Base-by-base conservation (phyloP, 805 yeast genomes). In the Maudiozyma barnettii region DNA sequence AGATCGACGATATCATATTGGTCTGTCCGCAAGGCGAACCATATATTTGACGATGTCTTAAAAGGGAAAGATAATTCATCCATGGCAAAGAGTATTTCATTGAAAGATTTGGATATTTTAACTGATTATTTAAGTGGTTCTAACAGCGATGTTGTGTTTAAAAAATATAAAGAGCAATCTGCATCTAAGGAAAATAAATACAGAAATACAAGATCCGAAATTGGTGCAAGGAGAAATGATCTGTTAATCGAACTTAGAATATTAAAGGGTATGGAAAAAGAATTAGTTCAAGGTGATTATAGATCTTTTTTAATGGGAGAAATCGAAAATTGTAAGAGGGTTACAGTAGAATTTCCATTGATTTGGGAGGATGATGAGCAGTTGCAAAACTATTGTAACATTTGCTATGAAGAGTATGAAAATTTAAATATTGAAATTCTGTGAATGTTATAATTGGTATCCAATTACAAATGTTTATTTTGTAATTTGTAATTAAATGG, bases 161-260 rank as follows among this genome's bases (percentile, higher is more conserved):
- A 57, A 16, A 67, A 68, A 46, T 75, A 69, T 54, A 47, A 57
- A 23, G 45, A 51, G 2, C 33, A 37, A 3, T 22, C 39, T 23
- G 44, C 41, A 3, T 35, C 43, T 0, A 57, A 57, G 35, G 45
- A 48, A 5, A 49, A 55, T 35, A 57, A 55, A 45, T 60, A 58
- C 44, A 58, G 63, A 51, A 59, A 61, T 13, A 53, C 66, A 2
- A 63, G 64, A 44, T 67, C 68, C 42, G 84, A 81, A 30, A 68
- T 84, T 23, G 91, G 91, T 0, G 61, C 82, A 12, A 76, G 76
- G 57, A 70, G 97, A 46, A 85, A 87, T 58, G 81, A 82, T 43
- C 64, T 89, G n/a, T 56, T 89, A 26, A 77, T 84, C 10, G 79
- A 81, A 46, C 64, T 91, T 50, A 75, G 79, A 41, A 71, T 84